Base-by-base conservation (phyloP, 176 grass and related monocot genomes). In the Lolium rigidum region DNA sequence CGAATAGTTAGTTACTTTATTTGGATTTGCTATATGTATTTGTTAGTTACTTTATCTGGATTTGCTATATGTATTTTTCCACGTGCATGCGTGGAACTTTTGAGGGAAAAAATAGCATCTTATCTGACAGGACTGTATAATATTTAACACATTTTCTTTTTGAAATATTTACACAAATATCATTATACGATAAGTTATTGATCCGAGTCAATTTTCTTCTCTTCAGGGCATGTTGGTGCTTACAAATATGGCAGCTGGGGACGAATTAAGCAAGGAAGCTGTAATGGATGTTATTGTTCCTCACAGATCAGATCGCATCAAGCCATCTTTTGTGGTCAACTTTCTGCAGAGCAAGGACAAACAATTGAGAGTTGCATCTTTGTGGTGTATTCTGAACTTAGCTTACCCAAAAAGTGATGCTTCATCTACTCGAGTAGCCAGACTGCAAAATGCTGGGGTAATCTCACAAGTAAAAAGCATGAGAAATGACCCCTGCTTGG, bases 361-460 rank as follows among this genome's bases (percentile, higher is more conserved):
- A 70, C 89, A 87, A 43, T 79, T 97, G 85, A 80, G 94, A 60
- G 80, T 96, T 85, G 90, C 90, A 69, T 82, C 94, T 55, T 81
- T 99, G 24, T 99, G 97, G 97, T 97, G 94, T 83, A 84, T 97
- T 76, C 76, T 96, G 28, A 99, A 99, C 66, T 80, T 99, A 55
- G 86, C 89, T 60, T 90, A 85, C 80, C 88, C 91, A 49, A 86
- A 92, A 70, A 88, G 87, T 0, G 87, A 87, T 43, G 56, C 89
- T 43, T 86, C 88, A 20, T 85, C 92, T 77, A 76, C 59, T 85
- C 82, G 97, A 72, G 86, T 90, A 78, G 72, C 76, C 21, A 84
- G 83, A 81, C 89, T 99, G 16, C 89, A 91, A 60, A 86, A 79
- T 84, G 70, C 92, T 77, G 97, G 97, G 56, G 84, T 99, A 82